Percentiles rank a stretch among this genome's conserved stretches.
These are phyloP conservation scores for Yamadazyma atmosphaerica DNA, from an alignment of 1,139 yeast genomes.

Conservation along the genomic window DNA sequence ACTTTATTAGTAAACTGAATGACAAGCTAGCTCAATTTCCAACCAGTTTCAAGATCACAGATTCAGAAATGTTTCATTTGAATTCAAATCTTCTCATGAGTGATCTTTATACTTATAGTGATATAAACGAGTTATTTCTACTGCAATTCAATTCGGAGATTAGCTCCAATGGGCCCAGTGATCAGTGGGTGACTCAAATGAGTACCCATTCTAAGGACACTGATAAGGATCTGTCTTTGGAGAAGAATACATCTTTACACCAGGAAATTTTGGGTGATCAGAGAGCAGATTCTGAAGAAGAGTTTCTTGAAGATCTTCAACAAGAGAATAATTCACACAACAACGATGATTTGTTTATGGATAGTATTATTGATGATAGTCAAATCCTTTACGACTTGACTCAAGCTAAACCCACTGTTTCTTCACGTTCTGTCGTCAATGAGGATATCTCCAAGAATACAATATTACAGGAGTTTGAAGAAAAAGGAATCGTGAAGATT, in stretches of 20 bases:
- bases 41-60: conserved; percentile 31
- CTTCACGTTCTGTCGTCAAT: not conserved
- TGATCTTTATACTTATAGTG: conserved; percentile 9
- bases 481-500: conserved; percentile 47
- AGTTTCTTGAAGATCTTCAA: no score
- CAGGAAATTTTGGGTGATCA: not conserved
- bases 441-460: conserved; percentile 16
- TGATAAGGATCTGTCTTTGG: no score
- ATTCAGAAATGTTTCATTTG: conserved; percentile 14
- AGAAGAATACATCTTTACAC: not conserved
- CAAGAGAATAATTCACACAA: not conserved
- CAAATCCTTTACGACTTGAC: conserved; percentile 8
- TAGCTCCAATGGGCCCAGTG: conserved; percentile 11
- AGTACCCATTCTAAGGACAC: conserved; percentile 4
- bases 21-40: conserved; percentile 18
- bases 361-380: conserved; percentile 8
- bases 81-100: conserved; percentile 7
- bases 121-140: conserved; percentile 10
- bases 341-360: no score
- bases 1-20: conserved; percentile 11
- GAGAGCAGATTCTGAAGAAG: not conserved
- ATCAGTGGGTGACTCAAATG: conserved; percentile 11
- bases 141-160: not conserved
- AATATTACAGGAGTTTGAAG: conserved; percentile 39
- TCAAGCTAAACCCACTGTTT: conserved; percentile 5